Base-by-base conservation (phyloP, 2,329 filamentous ascomycete species). In the Hypoxylon sp. region DNA sequence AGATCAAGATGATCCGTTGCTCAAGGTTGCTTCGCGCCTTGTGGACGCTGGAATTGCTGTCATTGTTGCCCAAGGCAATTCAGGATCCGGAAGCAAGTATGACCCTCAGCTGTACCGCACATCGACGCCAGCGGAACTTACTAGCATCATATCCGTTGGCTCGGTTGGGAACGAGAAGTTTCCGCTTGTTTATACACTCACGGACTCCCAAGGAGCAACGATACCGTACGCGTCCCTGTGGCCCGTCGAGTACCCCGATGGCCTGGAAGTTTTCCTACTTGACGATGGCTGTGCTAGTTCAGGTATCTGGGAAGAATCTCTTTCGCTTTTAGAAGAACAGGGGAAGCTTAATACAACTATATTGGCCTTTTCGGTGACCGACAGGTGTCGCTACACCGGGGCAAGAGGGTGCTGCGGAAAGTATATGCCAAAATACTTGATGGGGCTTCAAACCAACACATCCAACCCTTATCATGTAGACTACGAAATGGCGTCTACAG, bases 11-110 rank as follows among this genome's bases (percentile, higher is more conserved):
- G 52, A 57, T 36, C 49, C 56, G 9, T 21, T 57, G 13, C 35
- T 55, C 12, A 56, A 55, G 11, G 46, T 57, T 17, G 50, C 55
- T 4, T 38, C 37, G 3, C 30, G 37, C 1, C 47, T 63, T 2
- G 41, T 44, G 1, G 52, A 59, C 12, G 30, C 50, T 5, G 62
- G 62, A 5, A 44, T 64, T 11, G 61, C 58, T 9, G 55, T 64
- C 2, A 57, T 63, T 30, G 57, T 55, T 7, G 60, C 63, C 3
- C 50, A 49, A 13, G 62, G 60, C 1, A 65, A 65, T 17, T 29
- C 36, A 6, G 61, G 55, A 27, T 49, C 59, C 12, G 42, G 47
- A 4, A 57, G 55, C 45, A 54, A 55, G 23, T 52, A 53, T 26
- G 53, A 42, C 8, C 44, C 52, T n/a, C 51, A 57, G 4, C 27